Percentiles rank a stretch among this genome's conserved stretches.
Evolutionary conservation across 2,329 filamentous ascomycete species (phyloP).

Genomic region (Huntiella abstrusa): DNA sequence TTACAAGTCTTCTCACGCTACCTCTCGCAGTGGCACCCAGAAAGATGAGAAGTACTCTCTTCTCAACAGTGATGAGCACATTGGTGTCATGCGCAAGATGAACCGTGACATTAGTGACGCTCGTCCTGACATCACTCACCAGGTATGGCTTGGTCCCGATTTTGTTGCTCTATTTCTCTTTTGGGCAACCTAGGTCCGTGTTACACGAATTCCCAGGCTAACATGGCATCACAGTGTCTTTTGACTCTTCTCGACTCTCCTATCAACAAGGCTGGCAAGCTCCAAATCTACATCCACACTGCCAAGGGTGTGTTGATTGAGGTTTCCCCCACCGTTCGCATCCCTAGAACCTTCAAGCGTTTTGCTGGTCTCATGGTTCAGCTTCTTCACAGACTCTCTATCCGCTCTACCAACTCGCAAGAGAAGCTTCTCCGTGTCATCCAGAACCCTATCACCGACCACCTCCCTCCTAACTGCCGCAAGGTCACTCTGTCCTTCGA

Average conservation of each 20-base stretch:
- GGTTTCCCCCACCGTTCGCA: conserved; percentile 93
- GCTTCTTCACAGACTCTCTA: conserved; percentile 83
- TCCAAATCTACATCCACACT: conserved; percentile 97
- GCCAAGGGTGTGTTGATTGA: conserved; percentile 95
- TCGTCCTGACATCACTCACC: conserved; percentile 91
- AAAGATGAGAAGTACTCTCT: conserved; percentile 93
- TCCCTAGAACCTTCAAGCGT: conserved; percentile 95
- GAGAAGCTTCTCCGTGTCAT: conserved; percentile 97
- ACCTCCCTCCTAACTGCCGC: conserved; percentile 88
- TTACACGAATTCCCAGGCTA: neutral
- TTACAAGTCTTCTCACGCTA: conserved; percentile 72
- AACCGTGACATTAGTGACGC: conserved; percentile 96
- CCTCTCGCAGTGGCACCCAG: conserved; percentile 41
- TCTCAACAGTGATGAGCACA: conserved; percentile 97
- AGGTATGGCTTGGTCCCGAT: conserved; percentile 41
- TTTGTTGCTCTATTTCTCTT: too few relatives aligned
- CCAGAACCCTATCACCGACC: conserved; percentile 93
- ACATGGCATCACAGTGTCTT: conserved; percentile 51
- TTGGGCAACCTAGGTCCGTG: too few relatives aligned
- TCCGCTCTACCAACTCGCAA: conserved; percentile 88
- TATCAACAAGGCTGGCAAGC: conserved; percentile 92
- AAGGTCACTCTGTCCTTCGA: conserved; percentile 97
- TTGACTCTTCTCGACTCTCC: conserved; percentile 93
- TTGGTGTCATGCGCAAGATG: conserved; percentile 99
- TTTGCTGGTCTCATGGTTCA: conserved; percentile 98